phyloP scores from a whole-genome alignment of 768 basidiomycete genomes.

The Pseudohyphozyma bogoriensis region DNA sequence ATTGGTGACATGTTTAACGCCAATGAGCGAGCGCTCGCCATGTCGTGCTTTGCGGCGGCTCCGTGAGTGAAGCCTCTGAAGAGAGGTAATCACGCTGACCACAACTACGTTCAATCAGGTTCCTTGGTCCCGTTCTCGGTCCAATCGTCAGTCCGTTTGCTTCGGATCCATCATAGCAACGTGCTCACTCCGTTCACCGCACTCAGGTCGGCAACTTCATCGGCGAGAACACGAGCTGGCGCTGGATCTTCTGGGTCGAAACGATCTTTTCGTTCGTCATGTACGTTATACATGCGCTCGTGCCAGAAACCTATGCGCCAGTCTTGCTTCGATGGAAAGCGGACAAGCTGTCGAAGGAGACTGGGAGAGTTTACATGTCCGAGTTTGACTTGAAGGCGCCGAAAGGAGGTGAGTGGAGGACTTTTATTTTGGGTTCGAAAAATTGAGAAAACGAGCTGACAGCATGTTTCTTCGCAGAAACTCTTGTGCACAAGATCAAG shows the following conservation, averaged over 20 bases:
- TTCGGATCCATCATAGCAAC: too few species aligned
- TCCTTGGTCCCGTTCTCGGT: constrained; percentile 40
- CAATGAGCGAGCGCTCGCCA: constrained; percentile 40
- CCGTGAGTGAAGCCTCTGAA: too few species aligned
- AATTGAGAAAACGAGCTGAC: not conserved
- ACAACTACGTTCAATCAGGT: too few species aligned
- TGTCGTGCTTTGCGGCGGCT: constrained; percentile 51
- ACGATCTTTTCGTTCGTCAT: constrained; percentile 51
- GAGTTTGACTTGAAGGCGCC: constrained; percentile 21
- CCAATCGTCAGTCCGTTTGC: not conserved
- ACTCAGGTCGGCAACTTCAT: constrained; percentile 37
- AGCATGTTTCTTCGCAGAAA: not conserved
- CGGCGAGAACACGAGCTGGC: constrained; percentile 34
- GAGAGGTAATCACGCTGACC: too few species aligned
- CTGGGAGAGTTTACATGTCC: constrained; percentile 11
- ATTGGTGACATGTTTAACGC: constrained; percentile 9
- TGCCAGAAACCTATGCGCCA: constrained; percentile 67
- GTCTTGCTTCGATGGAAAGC: constrained; percentile 50
- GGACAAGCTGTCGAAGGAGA: constrained; percentile 19
- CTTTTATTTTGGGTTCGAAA: too few species aligned
- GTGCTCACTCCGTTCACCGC: constrained; percentile 51
- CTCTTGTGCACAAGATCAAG: not conserved
- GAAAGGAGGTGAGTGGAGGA: too few species aligned
- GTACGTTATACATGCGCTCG: constrained; percentile 35
- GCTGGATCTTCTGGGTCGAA: constrained; percentile 38